Conservation (phyloP, 805 yeast species). For the Tanozyma kutaoensis region DNA sequence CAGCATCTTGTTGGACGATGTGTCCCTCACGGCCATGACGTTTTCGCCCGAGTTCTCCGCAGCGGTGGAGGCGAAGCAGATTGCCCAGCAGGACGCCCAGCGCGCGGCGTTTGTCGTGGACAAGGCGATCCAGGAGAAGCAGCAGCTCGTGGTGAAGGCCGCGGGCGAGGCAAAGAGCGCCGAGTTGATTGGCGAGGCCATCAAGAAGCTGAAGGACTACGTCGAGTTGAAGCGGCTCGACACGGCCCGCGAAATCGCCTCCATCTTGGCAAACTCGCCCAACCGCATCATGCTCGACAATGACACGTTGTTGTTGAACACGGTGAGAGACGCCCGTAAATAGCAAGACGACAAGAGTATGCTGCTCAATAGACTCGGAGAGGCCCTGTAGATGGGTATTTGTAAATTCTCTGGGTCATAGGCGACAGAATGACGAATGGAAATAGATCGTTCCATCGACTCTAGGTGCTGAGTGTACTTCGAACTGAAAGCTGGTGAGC, state of each 20-base stretch:
- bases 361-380: no score
- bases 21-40: slow-evolving; percentile 91
- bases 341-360: no score
- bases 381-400: no score
- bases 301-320: slow-evolving; percentile 82
- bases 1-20: slow-evolving; percentile 84
- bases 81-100: slow-evolving; percentile 99
- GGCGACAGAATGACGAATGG: no score
- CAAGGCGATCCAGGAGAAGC: slow-evolving; percentile 95
- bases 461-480: no score
- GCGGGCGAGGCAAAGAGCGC: slow-evolving; percentile 98
- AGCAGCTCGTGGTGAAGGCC: slow-evolving; percentile 91
- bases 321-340: slow-evolving; percentile 66
- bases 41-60: slow-evolving; percentile 95
- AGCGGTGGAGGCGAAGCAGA: slow-evolving; percentile 97
- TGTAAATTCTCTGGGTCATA: no score
- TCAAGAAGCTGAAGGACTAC: slow-evolving; percentile 90
- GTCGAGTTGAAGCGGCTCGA: slow-evolving; percentile 94
- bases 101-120: slow-evolving; percentile 96
- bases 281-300: slow-evolving; percentile 86
- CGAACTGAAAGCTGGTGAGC: no score
- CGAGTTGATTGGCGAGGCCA: slow-evolving; percentile 97
- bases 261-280: slow-evolving; percentile 73
- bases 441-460: no score
- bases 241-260: slow-evolving; percentile 93